Percentiles rank a stretch among this genome's conserved stretches.
Conservation (phyloP, 2,329 filamentous ascomycete species). For the Graphilbum sp. region DNA sequence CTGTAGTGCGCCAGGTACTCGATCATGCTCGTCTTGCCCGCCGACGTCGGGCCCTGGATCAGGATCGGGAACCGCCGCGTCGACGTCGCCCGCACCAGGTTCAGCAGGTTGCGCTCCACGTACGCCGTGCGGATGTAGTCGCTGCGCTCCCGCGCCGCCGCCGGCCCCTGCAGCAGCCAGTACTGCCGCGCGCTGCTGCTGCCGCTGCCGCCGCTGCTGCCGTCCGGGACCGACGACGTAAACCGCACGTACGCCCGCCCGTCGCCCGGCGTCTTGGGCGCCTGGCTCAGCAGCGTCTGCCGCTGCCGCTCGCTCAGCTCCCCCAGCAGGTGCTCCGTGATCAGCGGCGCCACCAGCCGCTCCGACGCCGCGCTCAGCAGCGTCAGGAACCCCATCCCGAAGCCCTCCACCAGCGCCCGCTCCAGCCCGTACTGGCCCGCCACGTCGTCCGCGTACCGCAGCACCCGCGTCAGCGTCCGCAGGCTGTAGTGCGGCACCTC, state of each 20-base stretch:
- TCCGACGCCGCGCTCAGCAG: slow-evolving; percentile 73
- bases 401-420: slow-evolving; percentile 81
- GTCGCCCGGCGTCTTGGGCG: slow-evolving; percentile 61
- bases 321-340: slow-evolving; percentile 64
- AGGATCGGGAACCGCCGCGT: slow-evolving; percentile 85
- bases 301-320: slow-evolving; percentile 26
- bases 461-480: slow-evolving; percentile 74
- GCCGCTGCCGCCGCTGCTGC: too few species aligned
- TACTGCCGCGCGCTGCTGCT: slow-evolving; percentile 55
- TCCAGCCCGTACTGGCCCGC: slow-evolving; percentile 70
- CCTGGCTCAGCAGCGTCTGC: slow-evolving; percentile 59
- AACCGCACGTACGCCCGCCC: slow-evolving; percentile 68
- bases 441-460: slow-evolving; percentile 79
- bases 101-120: slow-evolving; percentile 85
- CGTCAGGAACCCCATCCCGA: slow-evolving; percentile 95
- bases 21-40: slow-evolving; percentile 98
- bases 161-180: slow-evolving; percentile 68
- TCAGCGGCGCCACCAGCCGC: slow-evolving; percentile 57
- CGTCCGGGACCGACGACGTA: too few species aligned
- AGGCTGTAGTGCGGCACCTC: slow-evolving; percentile 96
- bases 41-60: slow-evolving; percentile 90
- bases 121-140: slow-evolving; percentile 97
- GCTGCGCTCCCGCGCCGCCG: slow-evolving; percentile 50
- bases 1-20: slow-evolving; percentile 95
- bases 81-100: slow-evolving; percentile 83